phyloP scores from a whole-genome alignment of 306 rosid genomes.

The Ziziphus jujuba region DNA sequence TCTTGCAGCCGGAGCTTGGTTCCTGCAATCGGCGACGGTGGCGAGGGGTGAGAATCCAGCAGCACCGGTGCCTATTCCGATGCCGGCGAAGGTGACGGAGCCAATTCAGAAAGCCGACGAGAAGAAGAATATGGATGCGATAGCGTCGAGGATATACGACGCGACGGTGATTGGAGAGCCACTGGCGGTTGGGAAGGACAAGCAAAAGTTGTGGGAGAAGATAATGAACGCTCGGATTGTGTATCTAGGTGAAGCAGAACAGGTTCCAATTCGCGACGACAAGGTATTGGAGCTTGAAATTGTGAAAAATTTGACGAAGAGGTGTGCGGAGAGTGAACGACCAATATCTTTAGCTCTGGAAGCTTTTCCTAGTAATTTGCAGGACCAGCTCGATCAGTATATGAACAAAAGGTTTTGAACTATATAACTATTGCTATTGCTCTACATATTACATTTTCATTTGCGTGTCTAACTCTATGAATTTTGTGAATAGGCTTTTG shows the following conservation, averaged over 20 bases:
- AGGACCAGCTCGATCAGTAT: conserved; percentile 70
- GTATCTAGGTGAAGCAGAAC: conserved; percentile 93
- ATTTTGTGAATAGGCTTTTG: no score
- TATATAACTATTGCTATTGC: neutral
- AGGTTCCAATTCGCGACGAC: conserved; percentile 86
- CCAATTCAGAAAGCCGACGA: conserved; percentile 34
- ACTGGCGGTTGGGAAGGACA: conserved; percentile 82
- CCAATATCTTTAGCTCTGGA: conserved; percentile 74
- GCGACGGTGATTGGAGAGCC: conserved; percentile 93
- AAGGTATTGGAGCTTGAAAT: conserved; percentile 88
- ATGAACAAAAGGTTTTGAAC: conserved; percentile 62
- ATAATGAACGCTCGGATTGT: conserved; percentile 78
- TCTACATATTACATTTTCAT: neutral
- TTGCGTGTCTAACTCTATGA: no score
- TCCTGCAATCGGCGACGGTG: conserved; percentile 50
- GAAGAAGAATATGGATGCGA: conserved; percentile 55
- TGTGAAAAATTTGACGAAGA: conserved; percentile 60
- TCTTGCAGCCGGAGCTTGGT: conserved; percentile 59
- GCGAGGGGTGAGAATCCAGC: conserved; percentile 56
- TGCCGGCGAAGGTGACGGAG: conserved; percentile 16
- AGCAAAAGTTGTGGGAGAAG: conserved; percentile 90
- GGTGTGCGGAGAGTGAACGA: conserved; percentile 57
- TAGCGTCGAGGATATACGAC: conserved; percentile 83
- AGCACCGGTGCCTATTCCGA: conserved; percentile 5
- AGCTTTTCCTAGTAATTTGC: conserved; percentile 73